phyloP scores from a whole-genome alignment of 23 red algal genomes.

The Gracilaria domingensis region DNA sequence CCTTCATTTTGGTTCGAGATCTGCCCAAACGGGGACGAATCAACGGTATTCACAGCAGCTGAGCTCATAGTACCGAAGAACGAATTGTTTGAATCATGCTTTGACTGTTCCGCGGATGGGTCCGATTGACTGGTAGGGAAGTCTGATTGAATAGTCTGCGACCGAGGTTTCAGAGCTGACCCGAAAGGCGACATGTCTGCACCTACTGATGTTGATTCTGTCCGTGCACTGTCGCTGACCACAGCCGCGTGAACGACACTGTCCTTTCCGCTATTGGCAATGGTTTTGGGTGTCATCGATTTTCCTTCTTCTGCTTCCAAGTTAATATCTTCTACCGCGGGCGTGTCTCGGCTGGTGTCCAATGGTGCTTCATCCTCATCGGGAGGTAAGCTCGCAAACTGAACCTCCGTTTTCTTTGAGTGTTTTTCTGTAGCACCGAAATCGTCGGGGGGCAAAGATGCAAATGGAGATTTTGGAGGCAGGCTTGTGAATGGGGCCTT shows the following conservation, averaged over 20 bases:
- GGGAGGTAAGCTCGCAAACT: constrained; percentile 36
- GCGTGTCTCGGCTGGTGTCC: neutral
- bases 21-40: neutral
- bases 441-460: constrained; percentile 48
- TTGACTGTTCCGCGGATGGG: constrained; percentile 18
- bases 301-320: neutral
- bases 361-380: neutral
- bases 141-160: neutral
- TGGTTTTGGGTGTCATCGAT: neutral
- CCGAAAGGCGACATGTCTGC: neutral
- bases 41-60: neutral
- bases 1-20: neutral
- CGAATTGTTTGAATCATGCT: neutral
- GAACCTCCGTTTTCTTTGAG: neutral
- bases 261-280: neutral
- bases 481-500: neutral
- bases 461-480: constrained; percentile 12
- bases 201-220: neutral
- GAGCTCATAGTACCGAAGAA: constrained; percentile 6
- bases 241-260: neutral
- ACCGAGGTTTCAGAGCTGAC: neutral
- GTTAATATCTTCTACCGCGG: neutral
- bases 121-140: neutral
- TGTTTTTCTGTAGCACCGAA: neutral
- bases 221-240: neutral